These are phyloP conservation scores for Warburgia ugandensis DNA, from an alignment of 164 flowering plant genomes.

Conservation along the genomic window DNA sequence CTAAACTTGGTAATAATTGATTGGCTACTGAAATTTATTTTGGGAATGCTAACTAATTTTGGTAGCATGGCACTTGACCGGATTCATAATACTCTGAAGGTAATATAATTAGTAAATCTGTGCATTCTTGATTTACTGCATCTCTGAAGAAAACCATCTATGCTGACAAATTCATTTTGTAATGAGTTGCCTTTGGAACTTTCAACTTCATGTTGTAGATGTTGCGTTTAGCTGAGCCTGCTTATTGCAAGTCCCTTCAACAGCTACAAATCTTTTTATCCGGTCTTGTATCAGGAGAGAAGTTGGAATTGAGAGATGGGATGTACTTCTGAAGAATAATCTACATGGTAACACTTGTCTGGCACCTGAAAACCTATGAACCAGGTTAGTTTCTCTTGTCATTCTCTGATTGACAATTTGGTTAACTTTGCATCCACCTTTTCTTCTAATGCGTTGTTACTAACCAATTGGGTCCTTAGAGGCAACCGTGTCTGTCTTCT, in stretches of 20 bases:
- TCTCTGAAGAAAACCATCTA: neutral
- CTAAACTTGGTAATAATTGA: neutral
- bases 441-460: too few relatives aligned
- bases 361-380: too few relatives aligned
- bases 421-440: too few relatives aligned
- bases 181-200: neutral
- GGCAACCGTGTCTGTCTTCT: too few relatives aligned
- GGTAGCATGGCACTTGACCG: slow-evolving; percentile 93
- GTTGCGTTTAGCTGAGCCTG: slow-evolving; percentile 85
- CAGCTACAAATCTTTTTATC: slow-evolving; percentile 90
- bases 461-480: too few relatives aligned
- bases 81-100: slow-evolving; percentile 96
- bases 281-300: slow-evolving; percentile 86
- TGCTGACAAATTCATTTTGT: neutral
- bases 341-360: too few relatives aligned
- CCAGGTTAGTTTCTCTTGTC: too few relatives aligned
- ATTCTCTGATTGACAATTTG: too few relatives aligned
- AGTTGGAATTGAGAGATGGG: slow-evolving; percentile 78
- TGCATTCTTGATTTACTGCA: neutral
- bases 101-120: slow-evolving; percentile 13
- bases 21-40: slow-evolving; percentile 69
- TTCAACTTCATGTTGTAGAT: slow-evolving; percentile 44
- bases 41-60: slow-evolving; percentile 97
- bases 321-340: slow-evolving; percentile 76
- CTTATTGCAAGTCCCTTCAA: slow-evolving; percentile 89